Percentiles rank a stretch among this genome's conserved stretches.
phyloP scores from a whole-genome alignment of 2,329 filamentous ascomycete species.

The Chaetomium olivaceum region DNA sequence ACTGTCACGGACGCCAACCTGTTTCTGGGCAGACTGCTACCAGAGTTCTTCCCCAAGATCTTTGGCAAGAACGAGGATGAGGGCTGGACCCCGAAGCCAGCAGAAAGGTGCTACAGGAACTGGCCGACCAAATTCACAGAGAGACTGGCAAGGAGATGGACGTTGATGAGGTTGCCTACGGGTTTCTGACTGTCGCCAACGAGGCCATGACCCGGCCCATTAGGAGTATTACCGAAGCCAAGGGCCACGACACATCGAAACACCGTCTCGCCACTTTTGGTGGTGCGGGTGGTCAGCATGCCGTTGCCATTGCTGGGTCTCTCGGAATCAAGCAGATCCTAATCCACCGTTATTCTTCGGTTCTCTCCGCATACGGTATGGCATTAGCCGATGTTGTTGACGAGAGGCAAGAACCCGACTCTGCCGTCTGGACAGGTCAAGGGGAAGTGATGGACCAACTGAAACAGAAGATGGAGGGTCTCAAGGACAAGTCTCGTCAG shows the following conservation, averaged over 20 bases:
- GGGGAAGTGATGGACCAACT: conserved; percentile 62
- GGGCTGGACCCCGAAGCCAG: conserved; percentile 74
- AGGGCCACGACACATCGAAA: conserved; percentile 86
- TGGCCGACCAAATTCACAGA: conserved; percentile 75
- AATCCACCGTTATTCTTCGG: conserved; percentile 83
- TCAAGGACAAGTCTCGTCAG: conserved; percentile 72
- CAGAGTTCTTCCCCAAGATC: conserved; percentile 93
- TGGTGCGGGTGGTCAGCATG: conserved; percentile 87
- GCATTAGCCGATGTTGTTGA: conserved; percentile 90
- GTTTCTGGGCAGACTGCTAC: conserved; percentile 78
- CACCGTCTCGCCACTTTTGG: conserved; percentile 92
- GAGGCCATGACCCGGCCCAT: conserved; percentile 92
- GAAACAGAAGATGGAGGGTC: conserved; percentile 71
- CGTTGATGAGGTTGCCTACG: conserved; percentile 82
- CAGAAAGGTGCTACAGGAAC: conserved; percentile 70
- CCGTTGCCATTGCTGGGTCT: conserved; percentile 84
- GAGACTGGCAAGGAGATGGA: conserved; percentile 73
- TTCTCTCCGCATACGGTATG: conserved; percentile 90
- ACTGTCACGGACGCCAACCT: conserved; percentile 95
- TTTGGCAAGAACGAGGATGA: conserved; percentile 89
- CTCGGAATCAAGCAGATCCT: conserved; percentile 84
- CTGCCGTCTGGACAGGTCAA: conserved; percentile 60
- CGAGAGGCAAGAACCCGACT: conserved; percentile 78
- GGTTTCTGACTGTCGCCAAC: conserved; percentile 87
- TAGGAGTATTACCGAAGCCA: conserved; percentile 84